phyloP scores from a whole-genome alignment of 192 early-diverging fungal genomes.

The Paraglomus brasilianum region DNA sequence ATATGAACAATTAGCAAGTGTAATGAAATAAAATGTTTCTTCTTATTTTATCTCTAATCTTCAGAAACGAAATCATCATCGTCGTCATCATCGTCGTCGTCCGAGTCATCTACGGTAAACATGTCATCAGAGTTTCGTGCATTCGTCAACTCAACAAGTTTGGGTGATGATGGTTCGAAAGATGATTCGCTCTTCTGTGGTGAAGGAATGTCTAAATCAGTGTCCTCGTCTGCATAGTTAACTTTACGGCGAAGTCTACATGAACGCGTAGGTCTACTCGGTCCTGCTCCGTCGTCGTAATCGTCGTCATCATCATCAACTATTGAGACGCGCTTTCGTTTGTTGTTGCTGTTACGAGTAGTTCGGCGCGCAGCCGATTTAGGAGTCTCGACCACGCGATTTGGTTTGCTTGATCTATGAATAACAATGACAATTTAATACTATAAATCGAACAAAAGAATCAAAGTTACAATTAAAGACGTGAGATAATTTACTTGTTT shows the following conservation, averaged over 20 bases:
- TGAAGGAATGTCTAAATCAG: slow-evolving; percentile 29
- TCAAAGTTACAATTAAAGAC: slow-evolving; percentile 29
- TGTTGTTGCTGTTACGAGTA: slow-evolving; percentile 11
- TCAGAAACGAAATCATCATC: slow-evolving; percentile 44
- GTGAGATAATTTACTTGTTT: slow-evolving; percentile 24
- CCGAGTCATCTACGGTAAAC: slow-evolving; percentile 35
- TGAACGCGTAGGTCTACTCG: not conserved
- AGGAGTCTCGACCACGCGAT: slow-evolving; percentile 2
- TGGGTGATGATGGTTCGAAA: slow-evolving; percentile 30
- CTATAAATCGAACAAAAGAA: slow-evolving; percentile 42
- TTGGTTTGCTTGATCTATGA: slow-evolving; percentile 27
- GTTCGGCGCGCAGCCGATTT: not conserved
- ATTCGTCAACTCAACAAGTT: slow-evolving; percentile 19
- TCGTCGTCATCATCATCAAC: slow-evolving; percentile 46
- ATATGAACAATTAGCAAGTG: too few relatives aligned
- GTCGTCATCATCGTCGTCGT: slow-evolving; percentile 42
- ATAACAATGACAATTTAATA: slow-evolving; percentile 31
- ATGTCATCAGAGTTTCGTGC: slow-evolving; percentile 27
- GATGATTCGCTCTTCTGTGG: slow-evolving; percentile 32
- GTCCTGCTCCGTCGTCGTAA: slow-evolving; percentile 32
- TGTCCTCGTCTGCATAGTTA: slow-evolving; percentile 24
- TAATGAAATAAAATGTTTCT: not conserved
- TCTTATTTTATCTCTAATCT: slow-evolving; percentile 10
- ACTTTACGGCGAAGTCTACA: slow-evolving; percentile 4
- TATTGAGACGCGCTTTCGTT: not conserved